Evolutionary conservation across 495 filamentous ascomycete genomes (phyloP).

Genomic region (Clavariopsis aquatica): DNA sequence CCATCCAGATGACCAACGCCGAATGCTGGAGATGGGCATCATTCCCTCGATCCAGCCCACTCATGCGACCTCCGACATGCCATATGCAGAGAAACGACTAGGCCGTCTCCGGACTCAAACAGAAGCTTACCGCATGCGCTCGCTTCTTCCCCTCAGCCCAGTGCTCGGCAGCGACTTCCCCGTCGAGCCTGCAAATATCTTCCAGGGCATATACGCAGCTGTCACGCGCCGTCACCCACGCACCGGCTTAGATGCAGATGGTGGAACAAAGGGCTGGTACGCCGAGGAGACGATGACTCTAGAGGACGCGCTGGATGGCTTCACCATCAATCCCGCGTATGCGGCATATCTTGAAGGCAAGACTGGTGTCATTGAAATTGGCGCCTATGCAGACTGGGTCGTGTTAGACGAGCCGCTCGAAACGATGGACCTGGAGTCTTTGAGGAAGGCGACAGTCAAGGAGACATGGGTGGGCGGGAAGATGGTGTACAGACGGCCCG

Average conservation of each 20-base stretch:
- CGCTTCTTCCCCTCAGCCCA: conserved; percentile 49
- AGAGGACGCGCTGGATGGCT: conserved; percentile 57
- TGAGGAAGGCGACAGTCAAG: conserved; percentile 53
- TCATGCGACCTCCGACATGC: conserved; percentile 65
- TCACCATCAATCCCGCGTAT: conserved; percentile 56
- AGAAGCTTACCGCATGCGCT: conserved; percentile 62
- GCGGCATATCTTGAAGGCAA: conserved; percentile 51
- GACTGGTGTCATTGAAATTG: conserved; percentile 55
- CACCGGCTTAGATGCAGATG: conserved; percentile 51
- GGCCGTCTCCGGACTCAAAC: conserved; percentile 51
- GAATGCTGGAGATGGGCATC: conserved; percentile 57
- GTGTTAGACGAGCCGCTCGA: conserved; percentile 55
- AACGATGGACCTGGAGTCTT: conserved; percentile 47
- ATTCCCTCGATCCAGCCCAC: conserved; percentile 69
- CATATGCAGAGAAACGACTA: conserved; percentile 58
- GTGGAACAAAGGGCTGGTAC: conserved; percentile 55
- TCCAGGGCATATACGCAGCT: conserved; percentile 64
- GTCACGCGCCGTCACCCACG: conserved; percentile 56
- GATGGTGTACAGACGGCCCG: conserved; percentile 42
- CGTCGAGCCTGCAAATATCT: conserved; percentile 62
- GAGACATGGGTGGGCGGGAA: conserved; percentile 67
- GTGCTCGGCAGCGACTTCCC: conserved; percentile 67
- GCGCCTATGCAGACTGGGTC: conserved; percentile 64
- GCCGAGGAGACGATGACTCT: conserved; percentile 55
- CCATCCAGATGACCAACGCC: conserved; percentile 58